Conservation (phyloP, 495 filamentous ascomycete species). For the Cairneyella variabilis region DNA sequence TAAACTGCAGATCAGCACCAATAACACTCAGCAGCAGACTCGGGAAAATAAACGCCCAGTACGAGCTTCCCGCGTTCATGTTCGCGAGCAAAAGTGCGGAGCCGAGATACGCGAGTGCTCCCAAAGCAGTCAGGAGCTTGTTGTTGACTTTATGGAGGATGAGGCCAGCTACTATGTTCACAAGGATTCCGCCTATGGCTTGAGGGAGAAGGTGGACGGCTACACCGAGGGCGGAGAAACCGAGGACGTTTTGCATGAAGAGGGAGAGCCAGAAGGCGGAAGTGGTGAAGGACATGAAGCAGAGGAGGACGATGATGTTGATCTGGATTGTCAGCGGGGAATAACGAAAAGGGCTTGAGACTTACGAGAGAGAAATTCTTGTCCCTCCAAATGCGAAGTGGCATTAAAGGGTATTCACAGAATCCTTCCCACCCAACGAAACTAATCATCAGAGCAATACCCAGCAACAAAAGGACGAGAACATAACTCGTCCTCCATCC, state of each 20-base stretch:
- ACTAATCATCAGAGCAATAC: constrained; percentile 45
- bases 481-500: constrained; percentile 62
- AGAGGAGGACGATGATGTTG: constrained; percentile 44
- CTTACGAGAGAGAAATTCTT: constrained; percentile 48
- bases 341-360: too few relatives aligned
- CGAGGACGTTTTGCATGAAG: constrained; percentile 51
- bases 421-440: constrained; percentile 61
- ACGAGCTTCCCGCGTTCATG: constrained; percentile 32
- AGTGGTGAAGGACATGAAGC: constrained; percentile 48
- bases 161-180: constrained; percentile 45
- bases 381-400: constrained; percentile 50
- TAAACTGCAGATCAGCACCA: constrained; percentile 59
- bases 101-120: constrained; percentile 38
- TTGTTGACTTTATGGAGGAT: constrained; percentile 48
- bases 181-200: constrained; percentile 47
- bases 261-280: constrained; percentile 50
- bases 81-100: constrained; percentile 40
- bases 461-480: constrained; percentile 56
- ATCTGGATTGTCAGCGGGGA: constrained; percentile 36
- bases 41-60: constrained; percentile 58
- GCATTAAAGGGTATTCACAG: constrained; percentile 48
- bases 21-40: constrained; percentile 48
- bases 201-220: constrained; percentile 54
- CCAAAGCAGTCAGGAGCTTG: constrained; percentile 44
- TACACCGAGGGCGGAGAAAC: constrained; percentile 44